phyloP scores from a whole-genome alignment of 73 alveolate species.

The Tetrahymena malaccensis region DNA sequence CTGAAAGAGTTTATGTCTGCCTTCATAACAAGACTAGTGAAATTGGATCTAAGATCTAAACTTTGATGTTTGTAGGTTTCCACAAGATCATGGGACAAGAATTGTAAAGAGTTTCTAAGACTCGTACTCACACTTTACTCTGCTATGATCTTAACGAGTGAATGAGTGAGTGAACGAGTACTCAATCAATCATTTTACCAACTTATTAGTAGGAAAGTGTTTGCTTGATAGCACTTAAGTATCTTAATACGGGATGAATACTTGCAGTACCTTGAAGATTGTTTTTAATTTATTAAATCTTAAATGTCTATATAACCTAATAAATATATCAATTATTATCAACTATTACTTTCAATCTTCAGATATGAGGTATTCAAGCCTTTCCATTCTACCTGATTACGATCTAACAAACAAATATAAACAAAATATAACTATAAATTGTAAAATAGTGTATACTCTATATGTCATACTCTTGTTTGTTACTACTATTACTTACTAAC shows the following conservation, averaged over 20 bases:
- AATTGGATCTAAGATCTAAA: neutral
- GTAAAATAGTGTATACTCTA: neutral
- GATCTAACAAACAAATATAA: neutral
- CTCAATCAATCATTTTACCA: neutral
- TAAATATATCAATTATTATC: neutral
- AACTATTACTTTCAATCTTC: neutral
- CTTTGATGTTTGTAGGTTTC: neutral
- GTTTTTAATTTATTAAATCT: no score
- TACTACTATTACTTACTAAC: neutral
- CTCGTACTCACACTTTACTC: neutral
- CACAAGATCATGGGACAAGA: neutral
- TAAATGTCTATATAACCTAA: neutral
- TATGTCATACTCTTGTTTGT: neutral
- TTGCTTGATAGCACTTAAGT: neutral
- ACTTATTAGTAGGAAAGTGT: neutral
- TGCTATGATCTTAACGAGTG: neutral
- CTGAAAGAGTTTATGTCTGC: neutral
- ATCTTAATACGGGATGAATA: neutral
- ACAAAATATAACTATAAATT: neutral
- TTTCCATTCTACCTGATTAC: neutral
- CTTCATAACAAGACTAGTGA: neutral
- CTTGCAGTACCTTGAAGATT: neutral
- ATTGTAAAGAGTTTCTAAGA: neutral
- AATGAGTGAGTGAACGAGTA: neutral
- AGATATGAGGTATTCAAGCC: neutral